These are phyloP conservation scores for Leccinum broughii DNA, from an alignment of 768 basidiomycete genomes.

Conservation along the genomic window DNA sequence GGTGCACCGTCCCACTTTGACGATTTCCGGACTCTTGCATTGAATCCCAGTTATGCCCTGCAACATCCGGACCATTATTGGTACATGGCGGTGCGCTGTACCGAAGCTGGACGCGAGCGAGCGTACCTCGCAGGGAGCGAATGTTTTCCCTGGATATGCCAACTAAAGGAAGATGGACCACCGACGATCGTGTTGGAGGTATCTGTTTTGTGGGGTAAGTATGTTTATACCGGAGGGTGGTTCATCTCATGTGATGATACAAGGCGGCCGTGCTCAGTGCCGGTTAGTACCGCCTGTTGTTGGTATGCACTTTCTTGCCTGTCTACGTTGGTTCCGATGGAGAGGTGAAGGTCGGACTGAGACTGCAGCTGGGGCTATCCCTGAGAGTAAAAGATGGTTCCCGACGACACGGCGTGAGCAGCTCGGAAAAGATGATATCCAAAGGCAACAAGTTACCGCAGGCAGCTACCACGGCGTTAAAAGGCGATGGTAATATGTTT, in stretches of 20 bases:
- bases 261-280: too few species aligned
- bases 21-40: too few species aligned
- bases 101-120: too few species aligned
- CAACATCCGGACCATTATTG: too few species aligned
- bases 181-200: too few species aligned
- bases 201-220: conserved; percentile 46
- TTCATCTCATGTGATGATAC: background rate
- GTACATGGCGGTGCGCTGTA: too few species aligned
- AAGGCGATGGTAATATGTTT: background rate
- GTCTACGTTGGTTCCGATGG: background rate
- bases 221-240: background rate
- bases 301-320: background rate
- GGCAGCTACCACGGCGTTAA: background rate
- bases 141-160: too few species aligned
- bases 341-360: background rate
- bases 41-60: too few species aligned
- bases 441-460: background rate
- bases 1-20: too few species aligned
- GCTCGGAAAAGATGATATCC: background rate
- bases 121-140: too few species aligned
- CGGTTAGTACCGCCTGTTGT: too few species aligned
- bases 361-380: background rate
- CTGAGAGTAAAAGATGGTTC: background rate
- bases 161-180: too few species aligned
- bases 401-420: background rate